Conservation (phyloP, 768 basidiomycete species). For the Rhodosporidiobolus odoratus region DNA sequence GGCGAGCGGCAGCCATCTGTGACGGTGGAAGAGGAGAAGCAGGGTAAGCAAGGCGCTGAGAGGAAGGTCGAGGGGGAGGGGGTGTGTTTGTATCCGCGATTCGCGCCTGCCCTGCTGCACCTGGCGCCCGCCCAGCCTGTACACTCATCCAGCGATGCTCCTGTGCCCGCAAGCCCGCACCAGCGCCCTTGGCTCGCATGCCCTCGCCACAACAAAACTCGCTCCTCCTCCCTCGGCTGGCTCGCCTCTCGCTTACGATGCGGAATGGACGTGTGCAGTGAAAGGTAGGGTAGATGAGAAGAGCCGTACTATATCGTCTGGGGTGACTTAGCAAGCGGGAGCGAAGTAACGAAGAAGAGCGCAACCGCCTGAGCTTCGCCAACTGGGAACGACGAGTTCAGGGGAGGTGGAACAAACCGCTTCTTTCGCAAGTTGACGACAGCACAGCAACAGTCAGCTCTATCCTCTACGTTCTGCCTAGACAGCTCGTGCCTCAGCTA, state of each 20-base stretch:
- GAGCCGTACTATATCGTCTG: background rate
- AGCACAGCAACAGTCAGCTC: too few species aligned
- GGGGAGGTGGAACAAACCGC: too few species aligned
- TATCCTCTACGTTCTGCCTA: too few species aligned
- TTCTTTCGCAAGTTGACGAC: too few species aligned
- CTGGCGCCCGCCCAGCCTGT: background rate
- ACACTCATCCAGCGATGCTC: background rate
- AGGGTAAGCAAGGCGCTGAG: background rate
- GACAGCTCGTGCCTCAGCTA: too few species aligned
- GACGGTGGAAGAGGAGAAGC: background rate
- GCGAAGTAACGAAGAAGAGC: too few species aligned
- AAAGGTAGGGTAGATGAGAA: background rate
- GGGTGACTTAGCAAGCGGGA: background rate
- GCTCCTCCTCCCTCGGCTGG: background rate
- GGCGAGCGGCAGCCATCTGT: conserved; percentile 53
- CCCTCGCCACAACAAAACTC: too few species aligned
- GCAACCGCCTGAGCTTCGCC: too few species aligned
- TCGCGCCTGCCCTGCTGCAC: background rate
- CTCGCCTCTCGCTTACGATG: background rate
- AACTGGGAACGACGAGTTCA: too few species aligned
- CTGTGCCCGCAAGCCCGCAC: too few species aligned
- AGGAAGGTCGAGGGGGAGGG: background rate
- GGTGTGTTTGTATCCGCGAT: too few species aligned
- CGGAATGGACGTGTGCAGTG: background rate
- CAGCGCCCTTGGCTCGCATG: too few species aligned